These are phyloP conservation scores for Rubus idaeus DNA, from an alignment of 306 rosid species.

Conservation along the genomic window DNA sequence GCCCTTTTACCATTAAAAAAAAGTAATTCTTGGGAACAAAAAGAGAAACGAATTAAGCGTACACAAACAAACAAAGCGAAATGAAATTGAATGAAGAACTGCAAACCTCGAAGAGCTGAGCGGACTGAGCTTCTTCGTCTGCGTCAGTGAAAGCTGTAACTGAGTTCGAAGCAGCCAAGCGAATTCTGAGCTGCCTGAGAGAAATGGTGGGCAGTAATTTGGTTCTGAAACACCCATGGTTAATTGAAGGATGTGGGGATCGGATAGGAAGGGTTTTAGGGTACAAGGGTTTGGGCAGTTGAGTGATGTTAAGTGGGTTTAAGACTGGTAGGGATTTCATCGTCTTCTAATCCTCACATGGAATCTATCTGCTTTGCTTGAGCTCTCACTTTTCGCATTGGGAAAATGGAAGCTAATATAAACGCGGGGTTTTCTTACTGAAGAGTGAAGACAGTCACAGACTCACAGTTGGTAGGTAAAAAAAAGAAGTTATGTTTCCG, in stretches of 20 bases:
- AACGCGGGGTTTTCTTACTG: no score
- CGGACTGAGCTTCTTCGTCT: slow-evolving; percentile 60
- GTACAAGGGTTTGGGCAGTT: slow-evolving; percentile 41
- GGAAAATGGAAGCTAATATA: no score
- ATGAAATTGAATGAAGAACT: neutral
- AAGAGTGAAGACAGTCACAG: no score
- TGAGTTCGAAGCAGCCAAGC: slow-evolving; percentile 42
- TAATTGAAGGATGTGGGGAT: slow-evolving; percentile 30
- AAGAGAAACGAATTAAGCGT: neutral
- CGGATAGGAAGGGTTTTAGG: slow-evolving; percentile 38
- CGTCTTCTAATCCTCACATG: slow-evolving; percentile 11
- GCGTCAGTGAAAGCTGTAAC: slow-evolving; percentile 22
- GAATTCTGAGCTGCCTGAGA: slow-evolving; percentile 36
- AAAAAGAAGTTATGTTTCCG: no score
- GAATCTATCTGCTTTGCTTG: slow-evolving; percentile 15
- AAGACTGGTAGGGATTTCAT: slow-evolving; percentile 48
- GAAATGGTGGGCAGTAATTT: slow-evolving; percentile 10
- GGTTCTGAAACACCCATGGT: slow-evolving; percentile 28
- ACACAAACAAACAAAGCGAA: neutral
- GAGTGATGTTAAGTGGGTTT: slow-evolving; percentile 37
- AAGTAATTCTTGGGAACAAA: no score
- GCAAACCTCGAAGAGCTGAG: slow-evolving; percentile 77
- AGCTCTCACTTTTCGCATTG: neutral
- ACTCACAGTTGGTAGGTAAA: no score
- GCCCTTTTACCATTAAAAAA: no score